Percentiles rank a stretch among this genome's conserved stretches.
Conservation (phyloP, 345 rosid species). For the Boechera stricta region DNA sequence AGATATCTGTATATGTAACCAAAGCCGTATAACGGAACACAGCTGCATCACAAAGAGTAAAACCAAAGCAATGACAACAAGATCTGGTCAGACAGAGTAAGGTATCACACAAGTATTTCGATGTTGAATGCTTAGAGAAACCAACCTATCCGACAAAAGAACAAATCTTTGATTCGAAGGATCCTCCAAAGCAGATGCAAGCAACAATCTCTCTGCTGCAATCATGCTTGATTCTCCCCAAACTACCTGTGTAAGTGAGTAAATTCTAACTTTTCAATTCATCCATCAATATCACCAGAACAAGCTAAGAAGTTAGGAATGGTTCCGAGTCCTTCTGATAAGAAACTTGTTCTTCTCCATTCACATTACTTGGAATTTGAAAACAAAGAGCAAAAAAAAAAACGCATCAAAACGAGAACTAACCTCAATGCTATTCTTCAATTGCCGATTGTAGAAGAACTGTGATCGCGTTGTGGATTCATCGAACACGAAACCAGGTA, state of each 20-base stretch:
- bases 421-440: constrained; percentile 73
- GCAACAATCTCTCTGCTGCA: constrained; percentile 81
- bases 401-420: background rate
- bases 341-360: background rate
- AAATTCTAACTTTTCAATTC: background rate
- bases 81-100: background rate
- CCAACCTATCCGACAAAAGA: constrained; percentile 90
- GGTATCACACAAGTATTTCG: background rate
- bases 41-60: constrained; percentile 59
- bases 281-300: constrained; percentile 1
- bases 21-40: constrained; percentile 88
- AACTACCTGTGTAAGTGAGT: constrained; percentile 59
- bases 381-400: background rate
- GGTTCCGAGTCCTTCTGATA: too few relatives aligned
- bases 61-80: background rate
- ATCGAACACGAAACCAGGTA: constrained; percentile 80
- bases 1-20: constrained; percentile 77
- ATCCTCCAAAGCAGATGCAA: constrained; percentile 76
- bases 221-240: constrained; percentile 98
- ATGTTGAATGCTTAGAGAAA: background rate
- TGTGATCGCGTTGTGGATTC: constrained; percentile 69
- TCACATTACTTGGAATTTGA: background rate
- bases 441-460: constrained; percentile 77
- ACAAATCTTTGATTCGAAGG: constrained; percentile 86
- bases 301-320: background rate